Evolutionary conservation across 108 stramenopile genomes (phyloP).

Genomic region (Nitzschia sp.): DNA sequence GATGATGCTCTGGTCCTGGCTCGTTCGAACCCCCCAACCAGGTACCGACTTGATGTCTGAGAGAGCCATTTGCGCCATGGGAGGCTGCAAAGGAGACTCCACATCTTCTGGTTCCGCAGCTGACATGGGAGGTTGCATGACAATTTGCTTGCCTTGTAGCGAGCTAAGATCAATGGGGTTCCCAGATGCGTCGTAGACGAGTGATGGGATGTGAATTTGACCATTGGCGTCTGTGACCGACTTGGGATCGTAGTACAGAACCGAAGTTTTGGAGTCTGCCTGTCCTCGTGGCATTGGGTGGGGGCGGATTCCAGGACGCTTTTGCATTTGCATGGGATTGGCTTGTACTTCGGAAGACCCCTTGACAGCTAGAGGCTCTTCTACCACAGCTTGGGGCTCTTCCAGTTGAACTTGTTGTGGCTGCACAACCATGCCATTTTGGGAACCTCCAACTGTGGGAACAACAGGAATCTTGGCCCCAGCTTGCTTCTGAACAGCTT

Average conservation of each 20-base stretch:
- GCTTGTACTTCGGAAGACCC: background rate
- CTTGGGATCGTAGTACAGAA: constrained; percentile 42
- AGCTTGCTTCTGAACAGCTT: too few relatives aligned
- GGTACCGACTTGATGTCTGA: constrained; percentile 4
- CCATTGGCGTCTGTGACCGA: constrained; percentile 21
- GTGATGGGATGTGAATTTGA: constrained; percentile 29
- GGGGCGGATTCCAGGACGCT: background rate
- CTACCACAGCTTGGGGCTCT: background rate
- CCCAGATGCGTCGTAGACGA: constrained; percentile 44
- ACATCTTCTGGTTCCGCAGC: background rate
- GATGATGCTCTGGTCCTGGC: constrained; percentile 67
- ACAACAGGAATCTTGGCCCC: background rate
- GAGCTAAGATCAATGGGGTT: constrained; percentile 26
- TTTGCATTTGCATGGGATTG: background rate
- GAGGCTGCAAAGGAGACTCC: background rate
- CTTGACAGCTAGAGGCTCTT: too few relatives aligned
- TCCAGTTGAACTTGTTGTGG: background rate
- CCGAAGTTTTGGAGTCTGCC: background rate
- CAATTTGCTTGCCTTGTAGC: constrained; percentile 27
- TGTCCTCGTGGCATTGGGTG: background rate
- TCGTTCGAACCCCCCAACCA: constrained; percentile 27
- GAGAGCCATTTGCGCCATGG: background rate
- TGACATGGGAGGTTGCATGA: constrained; percentile 7
- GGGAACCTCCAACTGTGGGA: background rate
- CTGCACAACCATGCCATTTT: background rate